phyloP scores from a whole-genome alignment of 176 grass and related monocot species.

The Tillandsia fasciculata region DNA sequence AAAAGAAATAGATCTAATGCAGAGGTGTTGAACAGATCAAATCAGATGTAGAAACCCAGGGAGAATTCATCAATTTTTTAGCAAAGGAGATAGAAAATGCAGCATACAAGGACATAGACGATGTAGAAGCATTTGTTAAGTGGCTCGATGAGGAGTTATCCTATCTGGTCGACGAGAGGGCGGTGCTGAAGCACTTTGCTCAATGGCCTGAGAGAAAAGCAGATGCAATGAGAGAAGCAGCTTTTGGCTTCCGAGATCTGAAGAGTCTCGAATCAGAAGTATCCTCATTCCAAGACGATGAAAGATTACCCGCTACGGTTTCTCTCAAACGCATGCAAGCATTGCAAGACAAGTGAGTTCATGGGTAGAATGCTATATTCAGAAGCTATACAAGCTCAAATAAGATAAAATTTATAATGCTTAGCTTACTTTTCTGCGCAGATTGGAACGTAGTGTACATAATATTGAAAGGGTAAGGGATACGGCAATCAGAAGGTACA shows the following conservation, averaged over 20 bases:
- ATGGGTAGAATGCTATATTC: conserved; percentile 17
- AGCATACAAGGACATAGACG: conserved; percentile 68
- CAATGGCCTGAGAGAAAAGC: conserved; percentile 95
- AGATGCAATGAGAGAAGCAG: conserved; percentile 98
- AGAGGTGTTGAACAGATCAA: conserved; percentile 66
- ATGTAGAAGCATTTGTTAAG: conserved; percentile 94
- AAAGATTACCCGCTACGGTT: conserved; percentile 44
- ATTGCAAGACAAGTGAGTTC: conserved; percentile 89
- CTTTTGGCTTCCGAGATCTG: conserved; percentile 68
- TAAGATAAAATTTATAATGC: neutral
- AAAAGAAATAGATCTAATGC: conserved; percentile 4
- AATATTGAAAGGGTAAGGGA: conserved; percentile 79
- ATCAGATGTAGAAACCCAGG: conserved; percentile 92
- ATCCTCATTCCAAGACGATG: conserved; percentile 63
- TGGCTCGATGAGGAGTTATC: conserved; percentile 94
- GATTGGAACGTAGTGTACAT: conserved; percentile 82
- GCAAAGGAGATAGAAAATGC: conserved; percentile 72
- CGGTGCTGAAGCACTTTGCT: conserved; percentile 94
- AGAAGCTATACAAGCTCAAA: neutral
- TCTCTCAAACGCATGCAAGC: conserved; percentile 72
- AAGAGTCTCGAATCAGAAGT: conserved; percentile 82
- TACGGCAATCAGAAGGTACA: conserved; percentile 61
- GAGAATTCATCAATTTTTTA: conserved; percentile 73
- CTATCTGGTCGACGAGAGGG: conserved; percentile 95
- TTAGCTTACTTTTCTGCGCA: conserved; percentile 5